Evolutionary conservation across 2,329 filamentous ascomycete genomes (phyloP).

Genomic region (Ophiostoma ulmi): DNA sequence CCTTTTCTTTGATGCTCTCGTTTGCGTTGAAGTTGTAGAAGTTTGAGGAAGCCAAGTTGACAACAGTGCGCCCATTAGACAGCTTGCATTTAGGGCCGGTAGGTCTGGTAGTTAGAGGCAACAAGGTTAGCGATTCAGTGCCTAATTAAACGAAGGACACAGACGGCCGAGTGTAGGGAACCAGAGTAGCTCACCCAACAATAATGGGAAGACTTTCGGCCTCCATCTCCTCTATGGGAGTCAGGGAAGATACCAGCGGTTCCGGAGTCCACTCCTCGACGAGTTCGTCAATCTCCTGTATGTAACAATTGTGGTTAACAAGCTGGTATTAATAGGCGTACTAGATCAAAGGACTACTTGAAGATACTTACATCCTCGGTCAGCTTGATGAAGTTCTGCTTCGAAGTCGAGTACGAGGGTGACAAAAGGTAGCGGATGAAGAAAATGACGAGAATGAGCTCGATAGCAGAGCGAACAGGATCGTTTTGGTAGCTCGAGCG

Average conservation of each 20-base stretch:
- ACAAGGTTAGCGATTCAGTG: background rate
- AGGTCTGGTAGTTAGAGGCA: slow-evolving; percentile 49
- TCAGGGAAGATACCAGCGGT: slow-evolving; percentile 72
- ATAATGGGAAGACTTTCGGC: slow-evolving; percentile 82
- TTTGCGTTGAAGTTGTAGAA: slow-evolving; percentile 97
- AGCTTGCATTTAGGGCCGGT: slow-evolving; percentile 88
- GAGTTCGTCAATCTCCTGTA: slow-evolving; percentile 82
- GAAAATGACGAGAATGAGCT: slow-evolving; percentile 90
- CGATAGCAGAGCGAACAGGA: slow-evolving; percentile 85
- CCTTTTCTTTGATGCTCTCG: slow-evolving; percentile 89
- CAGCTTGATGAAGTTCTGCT: slow-evolving; percentile 82
- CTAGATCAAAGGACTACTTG: background rate
- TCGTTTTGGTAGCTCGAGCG: slow-evolving; percentile 97
- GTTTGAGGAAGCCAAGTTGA: slow-evolving; percentile 91
- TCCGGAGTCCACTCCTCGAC: slow-evolving; percentile 96
- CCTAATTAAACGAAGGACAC: background rate
- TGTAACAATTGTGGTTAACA: background rate
- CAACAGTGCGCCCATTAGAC: slow-evolving; percentile 80
- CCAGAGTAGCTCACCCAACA: slow-evolving; percentile 60
- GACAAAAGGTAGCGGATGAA: slow-evolving; percentile 89
- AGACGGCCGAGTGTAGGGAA: background rate
- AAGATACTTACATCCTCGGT: slow-evolving; percentile 60
- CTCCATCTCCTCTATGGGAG: slow-evolving; percentile 70
- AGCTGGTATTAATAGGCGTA: background rate
- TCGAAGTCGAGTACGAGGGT: slow-evolving; percentile 86